phyloP scores from a whole-genome alignment of 345 rosid species.

The Cardamine chenopodiifolia region DNA sequence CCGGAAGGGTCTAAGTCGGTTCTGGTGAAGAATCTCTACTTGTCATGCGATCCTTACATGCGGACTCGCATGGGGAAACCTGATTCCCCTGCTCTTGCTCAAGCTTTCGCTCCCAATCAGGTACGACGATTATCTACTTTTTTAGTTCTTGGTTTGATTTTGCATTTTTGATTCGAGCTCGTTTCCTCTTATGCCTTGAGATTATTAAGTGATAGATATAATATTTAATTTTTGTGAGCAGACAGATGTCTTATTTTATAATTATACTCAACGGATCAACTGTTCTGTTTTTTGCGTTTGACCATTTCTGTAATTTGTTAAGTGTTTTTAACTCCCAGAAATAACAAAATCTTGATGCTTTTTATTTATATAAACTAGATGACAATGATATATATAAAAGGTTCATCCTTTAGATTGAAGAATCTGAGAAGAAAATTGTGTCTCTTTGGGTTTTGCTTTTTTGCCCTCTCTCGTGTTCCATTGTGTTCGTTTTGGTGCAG shows the following conservation, averaged over 20 bases:
- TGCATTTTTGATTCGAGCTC: conserved; percentile 21
- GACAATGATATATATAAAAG: not conserved
- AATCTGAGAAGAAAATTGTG: not conserved
- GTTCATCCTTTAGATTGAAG: not conserved
- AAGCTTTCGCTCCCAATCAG: conserved; percentile 31
- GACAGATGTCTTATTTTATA: not conserved
- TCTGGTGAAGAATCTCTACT: conserved; percentile 59
- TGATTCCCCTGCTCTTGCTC: conserved; percentile 32
- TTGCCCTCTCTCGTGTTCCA: not conserved
- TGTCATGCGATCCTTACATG: conserved; percentile 64
- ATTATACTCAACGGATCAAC: not conserved
- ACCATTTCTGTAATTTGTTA: not conserved
- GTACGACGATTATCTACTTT: not conserved
- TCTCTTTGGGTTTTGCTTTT: not conserved
- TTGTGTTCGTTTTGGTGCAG: conserved; percentile 11
- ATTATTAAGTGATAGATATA: not conserved
- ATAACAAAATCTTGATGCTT: not conserved
- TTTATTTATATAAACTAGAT: not conserved
- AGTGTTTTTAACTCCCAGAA: not conserved
- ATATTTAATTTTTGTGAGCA: not conserved
- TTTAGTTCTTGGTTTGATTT: not conserved
- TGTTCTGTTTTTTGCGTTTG: not conserved
- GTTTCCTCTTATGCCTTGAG: not conserved
- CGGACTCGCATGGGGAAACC: conserved; percentile 45
- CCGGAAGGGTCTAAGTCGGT: conserved; percentile 43